Base-by-base conservation (phyloP, 768 basidiomycete species). In the Flagelloscypha sp. region DNA sequence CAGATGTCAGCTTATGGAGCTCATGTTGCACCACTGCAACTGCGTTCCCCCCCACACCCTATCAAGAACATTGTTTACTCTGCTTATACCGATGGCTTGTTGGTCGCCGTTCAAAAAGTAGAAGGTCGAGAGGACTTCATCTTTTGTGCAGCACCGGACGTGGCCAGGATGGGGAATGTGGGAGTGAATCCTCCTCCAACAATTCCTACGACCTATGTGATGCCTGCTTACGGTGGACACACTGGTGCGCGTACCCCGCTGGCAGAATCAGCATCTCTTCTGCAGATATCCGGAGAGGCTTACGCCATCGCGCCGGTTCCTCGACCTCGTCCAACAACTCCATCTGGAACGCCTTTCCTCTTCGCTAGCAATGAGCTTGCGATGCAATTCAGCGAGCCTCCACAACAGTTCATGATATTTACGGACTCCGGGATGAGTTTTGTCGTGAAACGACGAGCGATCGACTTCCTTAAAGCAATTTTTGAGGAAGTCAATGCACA, bases 351-450 rank as follows among this genome's bases (percentile, higher is more conserved):
- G 33, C n/a, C n/a, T n/a, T n/a, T n/a, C n/a, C n/a, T n/a, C n/a
- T n/a, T n/a, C n/a, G n/a, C n/a, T n/a, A n/a, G n/a, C n/a, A 90
- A 92, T 49, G 89, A 94, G 59, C 64, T 94, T 25, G 83, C 81
- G 1, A 72, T 75, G 13, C 87, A 93, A 53, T 82, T 84, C 48
- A 75, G 74, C n/a, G 77, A 84, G 38, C 63, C 70, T 8, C 66
- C 84, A 15, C 68, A 70, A 31, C 82, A 88, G 48, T 94, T 92
- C 54, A 76, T 97, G 67, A 72, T 97, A 39, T 59, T 97, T 40
- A 89, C 84, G 17, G 93, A 89, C 47, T 80, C 79, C 12, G 92
- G 90, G 4, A 55, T 95, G 41, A 84, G 80, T 13, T 80, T 86
- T 53, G 63, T 94, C 35, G 67, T 70, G 18, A 87, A 90, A 59